Evolutionary conservation across 345 rosid genomes (phyloP).

Genomic region (Sisymbrium altissimum): DNA sequence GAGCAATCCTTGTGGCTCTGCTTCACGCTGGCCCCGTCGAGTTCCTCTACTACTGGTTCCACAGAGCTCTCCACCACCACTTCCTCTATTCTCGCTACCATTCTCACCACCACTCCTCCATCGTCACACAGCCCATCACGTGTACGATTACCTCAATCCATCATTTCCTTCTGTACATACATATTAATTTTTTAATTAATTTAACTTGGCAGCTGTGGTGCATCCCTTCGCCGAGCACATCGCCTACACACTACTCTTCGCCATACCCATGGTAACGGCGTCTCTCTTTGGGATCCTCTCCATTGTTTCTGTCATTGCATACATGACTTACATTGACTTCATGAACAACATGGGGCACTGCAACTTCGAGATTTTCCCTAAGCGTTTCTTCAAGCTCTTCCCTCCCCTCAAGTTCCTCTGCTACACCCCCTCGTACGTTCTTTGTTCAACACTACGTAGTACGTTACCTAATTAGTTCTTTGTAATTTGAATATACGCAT

Average conservation of each 20-base stretch:
- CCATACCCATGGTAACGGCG: conserved; percentile 41
- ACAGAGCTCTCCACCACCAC: conserved; percentile 74
- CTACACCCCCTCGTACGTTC: conserved; percentile 35
- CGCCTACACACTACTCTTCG: conserved; percentile 45
- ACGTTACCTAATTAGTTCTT: too few species aligned
- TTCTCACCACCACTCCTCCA: conserved; percentile 85
- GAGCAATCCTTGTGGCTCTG: conserved; percentile 31
- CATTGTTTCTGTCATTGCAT: conserved; percentile 2
- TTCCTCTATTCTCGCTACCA: conserved; percentile 82
- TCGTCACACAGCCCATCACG: conserved; percentile 74
- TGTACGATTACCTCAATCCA: conserved; percentile 31
- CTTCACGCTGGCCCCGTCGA: conserved; percentile 79
- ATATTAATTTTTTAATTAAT: background rate
- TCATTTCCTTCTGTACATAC: background rate
- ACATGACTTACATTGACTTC: conserved; percentile 31
- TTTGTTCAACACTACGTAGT: background rate
- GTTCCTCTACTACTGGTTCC: conserved; percentile 81
- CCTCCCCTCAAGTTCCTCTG: conserved; percentile 32
- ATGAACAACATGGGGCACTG: conserved; percentile 38
- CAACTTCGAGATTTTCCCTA: conserved; percentile 34
- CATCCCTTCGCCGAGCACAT: conserved; percentile 76
- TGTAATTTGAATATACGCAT: background rate
- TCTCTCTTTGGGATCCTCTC: conserved; percentile 10
- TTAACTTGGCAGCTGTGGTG: conserved; percentile 21
- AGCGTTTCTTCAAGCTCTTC: conserved; percentile 23